Evolutionary conservation across 257 asterid genomes (phyloP).

Genomic region (Ajuga chamaepitys): DNA sequence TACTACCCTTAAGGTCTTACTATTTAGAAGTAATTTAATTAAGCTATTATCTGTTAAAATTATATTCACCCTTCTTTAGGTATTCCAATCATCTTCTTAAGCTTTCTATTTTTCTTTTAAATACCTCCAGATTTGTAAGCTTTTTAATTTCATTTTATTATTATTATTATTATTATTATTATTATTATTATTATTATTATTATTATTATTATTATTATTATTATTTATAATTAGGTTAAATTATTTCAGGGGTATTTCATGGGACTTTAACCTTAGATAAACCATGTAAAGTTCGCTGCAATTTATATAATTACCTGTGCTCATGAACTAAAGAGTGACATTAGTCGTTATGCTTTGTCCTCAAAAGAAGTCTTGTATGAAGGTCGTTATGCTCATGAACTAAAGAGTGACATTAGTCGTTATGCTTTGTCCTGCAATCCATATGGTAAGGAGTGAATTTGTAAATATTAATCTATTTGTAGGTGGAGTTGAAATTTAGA

Average conservation of each 20-base stretch:
- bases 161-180: too few species aligned
- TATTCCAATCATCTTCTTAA: too few species aligned
- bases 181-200: too few species aligned
- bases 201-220: too few species aligned
- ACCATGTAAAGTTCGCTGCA: background rate
- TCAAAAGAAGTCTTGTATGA: background rate
- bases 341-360: background rate
- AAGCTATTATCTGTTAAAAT: background rate
- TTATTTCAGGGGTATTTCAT: background rate
- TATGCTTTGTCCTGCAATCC: background rate
- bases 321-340: background rate
- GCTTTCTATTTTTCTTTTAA: background rate
- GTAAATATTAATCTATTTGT: background rate
- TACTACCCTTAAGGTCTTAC: background rate
- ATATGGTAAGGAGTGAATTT: background rate
- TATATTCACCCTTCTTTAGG: background rate
- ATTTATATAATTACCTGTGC: background rate
- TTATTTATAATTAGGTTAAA: background rate
- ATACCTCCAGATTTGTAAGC: background rate
- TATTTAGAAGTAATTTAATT: background rate
- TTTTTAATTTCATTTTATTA: too few species aligned
- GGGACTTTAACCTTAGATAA: background rate
- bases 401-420: background rate
- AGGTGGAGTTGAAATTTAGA: background rate
- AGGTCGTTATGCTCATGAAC: too few species aligned